Evolutionary conservation across 2,329 filamentous ascomycete species (phyloP).

Genomic region (Anisogramma anomala): DNA sequence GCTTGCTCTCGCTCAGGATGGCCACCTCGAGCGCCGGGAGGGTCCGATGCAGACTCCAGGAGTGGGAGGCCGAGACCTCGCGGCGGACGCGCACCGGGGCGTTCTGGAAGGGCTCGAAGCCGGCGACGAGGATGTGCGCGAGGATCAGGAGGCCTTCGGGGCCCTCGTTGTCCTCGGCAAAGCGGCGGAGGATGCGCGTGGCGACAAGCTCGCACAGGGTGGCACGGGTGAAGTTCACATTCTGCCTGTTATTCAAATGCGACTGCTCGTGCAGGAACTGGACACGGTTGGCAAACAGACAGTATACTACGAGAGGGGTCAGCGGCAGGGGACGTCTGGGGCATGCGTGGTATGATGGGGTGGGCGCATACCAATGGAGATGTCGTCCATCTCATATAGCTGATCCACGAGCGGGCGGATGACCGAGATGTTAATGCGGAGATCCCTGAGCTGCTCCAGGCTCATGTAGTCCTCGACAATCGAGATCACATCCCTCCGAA

Average conservation of each 20-base stretch:
- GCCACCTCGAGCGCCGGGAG: constrained; percentile 72
- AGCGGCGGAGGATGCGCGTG: constrained; percentile 63
- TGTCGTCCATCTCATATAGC: constrained; percentile 66
- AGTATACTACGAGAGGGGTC: constrained; percentile 49
- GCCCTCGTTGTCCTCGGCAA: constrained; percentile 66
- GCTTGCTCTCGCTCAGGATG: constrained; percentile 71
- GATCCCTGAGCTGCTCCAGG: constrained; percentile 65
- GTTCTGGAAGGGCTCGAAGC: constrained; percentile 78
- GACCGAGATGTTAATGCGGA: constrained; percentile 70
- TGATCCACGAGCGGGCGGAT: constrained; percentile 75
- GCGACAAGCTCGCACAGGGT: constrained; percentile 72
- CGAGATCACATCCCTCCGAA: constrained; percentile 50
- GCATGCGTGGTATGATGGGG: not conserved
- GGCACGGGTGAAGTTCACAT: constrained; percentile 67
- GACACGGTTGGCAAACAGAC: constrained; percentile 67
- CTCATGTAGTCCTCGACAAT: constrained; percentile 54
- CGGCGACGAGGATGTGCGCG: constrained; percentile 68
- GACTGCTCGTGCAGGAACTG: constrained; percentile 71
- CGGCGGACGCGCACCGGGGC: constrained; percentile 56
- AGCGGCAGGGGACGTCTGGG: not conserved
- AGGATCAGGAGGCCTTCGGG: constrained; percentile 59
- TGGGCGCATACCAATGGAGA: constrained; percentile 52
- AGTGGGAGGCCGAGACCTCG: constrained; percentile 39
- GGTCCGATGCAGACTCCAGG: constrained; percentile 43
- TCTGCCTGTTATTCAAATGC: constrained; percentile 65